Conservation (phyloP, 495 filamentous ascomycete genomes). For the Aspergillus incahuasiensis region DNA sequence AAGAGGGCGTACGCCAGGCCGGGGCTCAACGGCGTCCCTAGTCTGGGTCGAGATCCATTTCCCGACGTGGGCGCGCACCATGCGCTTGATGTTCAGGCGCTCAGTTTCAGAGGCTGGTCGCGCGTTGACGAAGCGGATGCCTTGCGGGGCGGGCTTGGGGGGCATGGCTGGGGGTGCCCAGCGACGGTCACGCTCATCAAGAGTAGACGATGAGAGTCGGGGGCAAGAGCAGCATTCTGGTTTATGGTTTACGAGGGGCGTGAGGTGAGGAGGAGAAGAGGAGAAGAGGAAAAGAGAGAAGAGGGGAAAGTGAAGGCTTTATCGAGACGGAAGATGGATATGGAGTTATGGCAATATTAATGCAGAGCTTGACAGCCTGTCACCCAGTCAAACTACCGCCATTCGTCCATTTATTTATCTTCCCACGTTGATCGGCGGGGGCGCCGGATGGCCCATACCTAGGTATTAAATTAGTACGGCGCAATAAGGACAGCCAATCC, state of each 20-base stretch:
- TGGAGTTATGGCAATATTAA: too few relatives aligned
- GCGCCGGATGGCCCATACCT: background rate
- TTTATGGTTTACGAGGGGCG: background rate
- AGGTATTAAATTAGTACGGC: too few relatives aligned
- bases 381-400: background rate
- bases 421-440: background rate
- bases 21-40: conserved; percentile 19
- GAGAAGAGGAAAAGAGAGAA: background rate
- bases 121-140: conserved; percentile 40
- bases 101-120: conserved; percentile 34
- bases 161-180: conserved; percentile 19
- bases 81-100: conserved; percentile 25
- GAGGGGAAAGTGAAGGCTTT: too few relatives aligned
- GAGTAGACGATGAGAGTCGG: conserved; percentile 7
- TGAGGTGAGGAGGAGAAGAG: background rate
- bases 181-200: conserved; percentile 4
- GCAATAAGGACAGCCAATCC: too few relatives aligned
- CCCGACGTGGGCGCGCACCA: conserved; percentile 40
- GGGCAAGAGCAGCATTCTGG: conserved; percentile 15
- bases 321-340: too few relatives aligned
- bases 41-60: conserved; percentile 42
- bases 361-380: background rate
- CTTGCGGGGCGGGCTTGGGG: conserved; percentile 20
- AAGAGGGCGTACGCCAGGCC: background rate
- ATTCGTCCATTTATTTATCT: background rate